Base-by-base conservation (phyloP, 2,329 filamentous ascomycete genomes). In the Cladosporium sp. region DNA sequence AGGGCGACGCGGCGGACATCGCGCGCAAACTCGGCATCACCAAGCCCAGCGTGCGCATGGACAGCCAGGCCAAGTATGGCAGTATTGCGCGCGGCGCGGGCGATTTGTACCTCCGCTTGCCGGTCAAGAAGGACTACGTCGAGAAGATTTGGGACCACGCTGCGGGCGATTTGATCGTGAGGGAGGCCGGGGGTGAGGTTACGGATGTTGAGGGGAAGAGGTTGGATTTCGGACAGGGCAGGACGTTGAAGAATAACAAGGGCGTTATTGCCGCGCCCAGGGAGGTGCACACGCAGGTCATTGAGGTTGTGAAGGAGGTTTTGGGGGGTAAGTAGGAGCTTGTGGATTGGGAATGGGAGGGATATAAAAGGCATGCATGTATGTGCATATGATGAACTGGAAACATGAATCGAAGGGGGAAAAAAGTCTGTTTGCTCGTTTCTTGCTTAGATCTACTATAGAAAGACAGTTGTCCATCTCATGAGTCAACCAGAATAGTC, bases 71-170 rank as follows among this genome's bases (percentile, higher is more conserved):
- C 61, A 98, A 98, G 72, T 98, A 98, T 72, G 92, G 85, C 55
- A 93, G 88, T 30, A 95, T 98, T 66, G 93, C 93, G 30, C 80
- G 93, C 55, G 93, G 93, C 39, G 90, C 91, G 4, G 93, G 91
- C 43, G 93, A 98, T 65, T 84, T 98, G 57, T 98, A 98, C 72
- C 79, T 98, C 51, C 82, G 94, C 48, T 74, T 98, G 52, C 93
- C 93, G 3, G 85, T 88, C 22, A 86, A 82, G 67, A 86, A 85
- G 60, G 84, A 85, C 48, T 98, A 98, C 73, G 83, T 95, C 68
- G 93, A 98, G 78, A 98, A 98, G 81, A 98, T 98, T 59, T 98
- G 93, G 93, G 93, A 98, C 67, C 93, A 98, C 69, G 93, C 93
- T 15, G 93, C 92, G 11, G 93, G 93, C 35, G 91, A 95, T 62